phyloP scores from a whole-genome alignment of 164 flowering plant species.

The Cinnamomum micranthum region DNA sequence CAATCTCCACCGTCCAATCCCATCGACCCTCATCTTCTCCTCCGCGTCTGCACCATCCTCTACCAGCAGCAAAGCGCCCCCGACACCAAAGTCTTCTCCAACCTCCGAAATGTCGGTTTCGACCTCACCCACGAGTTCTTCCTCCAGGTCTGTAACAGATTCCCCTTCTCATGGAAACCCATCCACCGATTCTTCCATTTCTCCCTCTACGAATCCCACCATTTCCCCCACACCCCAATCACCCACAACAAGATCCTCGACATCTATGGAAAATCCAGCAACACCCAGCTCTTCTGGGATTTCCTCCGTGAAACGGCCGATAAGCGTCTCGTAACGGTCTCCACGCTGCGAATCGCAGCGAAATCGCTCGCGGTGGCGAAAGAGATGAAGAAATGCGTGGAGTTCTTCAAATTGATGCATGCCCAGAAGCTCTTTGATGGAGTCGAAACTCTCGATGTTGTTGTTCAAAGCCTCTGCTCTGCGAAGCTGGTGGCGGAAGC shows the following conservation, averaged over 20 bases:
- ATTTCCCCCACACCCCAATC: slow-evolving; percentile 50
- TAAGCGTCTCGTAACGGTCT: slow-evolving; percentile 39
- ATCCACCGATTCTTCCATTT: slow-evolving; percentile 57
- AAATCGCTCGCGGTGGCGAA: slow-evolving; percentile 58
- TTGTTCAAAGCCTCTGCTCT: slow-evolving; percentile 52
- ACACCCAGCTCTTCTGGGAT: slow-evolving; percentile 70
- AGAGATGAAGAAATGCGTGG: slow-evolving; percentile 80
- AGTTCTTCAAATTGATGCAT: slow-evolving; percentile 77
- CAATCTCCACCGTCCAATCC: slow-evolving; percentile 16
- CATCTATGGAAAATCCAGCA: slow-evolving; percentile 54
- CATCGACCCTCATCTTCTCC: slow-evolving; percentile 44
- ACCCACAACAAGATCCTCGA: slow-evolving; percentile 77
- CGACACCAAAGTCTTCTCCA: slow-evolving; percentile 39
- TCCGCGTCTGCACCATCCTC: slow-evolving; percentile 71
- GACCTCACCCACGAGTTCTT: slow-evolving; percentile 71
- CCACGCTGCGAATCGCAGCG: slow-evolving; percentile 54
- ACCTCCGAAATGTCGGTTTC: slow-evolving; percentile 33
- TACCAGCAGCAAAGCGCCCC: slow-evolving; percentile 69
- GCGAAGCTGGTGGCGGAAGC: slow-evolving; percentile 68
- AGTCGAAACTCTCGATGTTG: slow-evolving; percentile 54
- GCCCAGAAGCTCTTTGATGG: slow-evolving; percentile 31
- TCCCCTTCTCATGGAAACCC: slow-evolving; percentile 79
- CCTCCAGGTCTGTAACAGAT: slow-evolving; percentile 83
- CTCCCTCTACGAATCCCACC: slow-evolving; percentile 32
- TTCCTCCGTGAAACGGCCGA: slow-evolving; percentile 37